phyloP scores from a whole-genome alignment of 495 filamentous ascomycete species.

The Neurospora sp. region DNA sequence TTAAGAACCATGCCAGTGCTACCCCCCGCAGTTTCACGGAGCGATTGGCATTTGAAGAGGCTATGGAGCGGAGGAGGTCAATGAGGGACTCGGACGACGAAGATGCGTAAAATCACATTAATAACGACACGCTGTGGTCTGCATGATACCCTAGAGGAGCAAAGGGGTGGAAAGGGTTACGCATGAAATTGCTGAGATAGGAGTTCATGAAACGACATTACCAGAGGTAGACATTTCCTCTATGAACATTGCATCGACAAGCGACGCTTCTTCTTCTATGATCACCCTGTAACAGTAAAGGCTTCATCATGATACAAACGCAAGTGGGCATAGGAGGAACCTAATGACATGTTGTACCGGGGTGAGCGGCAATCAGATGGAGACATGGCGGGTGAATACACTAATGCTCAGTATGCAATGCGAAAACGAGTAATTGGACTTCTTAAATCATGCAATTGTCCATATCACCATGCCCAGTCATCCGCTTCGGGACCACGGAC shows the following conservation, averaged over 20 bases:
- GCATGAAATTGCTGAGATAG: background rate
- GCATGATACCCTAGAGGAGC: background rate
- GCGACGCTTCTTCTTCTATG: background rate
- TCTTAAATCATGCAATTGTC: background rate
- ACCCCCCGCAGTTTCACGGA: constrained; percentile 34
- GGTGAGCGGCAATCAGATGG: background rate
- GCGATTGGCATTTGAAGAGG: constrained; percentile 34
- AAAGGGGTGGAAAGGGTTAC: background rate
- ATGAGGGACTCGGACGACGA: background rate
- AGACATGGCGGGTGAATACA: background rate
- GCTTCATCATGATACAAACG: background rate
- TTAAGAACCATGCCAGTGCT: constrained; percentile 12
- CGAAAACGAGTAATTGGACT: background rate
- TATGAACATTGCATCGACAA: background rate
- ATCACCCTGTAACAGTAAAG: background rate
- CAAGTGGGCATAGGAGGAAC: background rate
- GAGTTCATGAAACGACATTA: background rate
- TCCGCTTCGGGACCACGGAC: background rate
- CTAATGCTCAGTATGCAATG: background rate
- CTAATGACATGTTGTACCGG: background rate
- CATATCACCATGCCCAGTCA: background rate
- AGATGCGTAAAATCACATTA: background rate
- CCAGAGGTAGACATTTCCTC: background rate
- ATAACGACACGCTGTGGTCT: background rate
- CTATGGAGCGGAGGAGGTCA: constrained; percentile 18